These are phyloP conservation scores for Xylaria sp. DNA, from an alignment of 2,329 filamentous ascomycete genomes.

Conservation along the genomic window DNA sequence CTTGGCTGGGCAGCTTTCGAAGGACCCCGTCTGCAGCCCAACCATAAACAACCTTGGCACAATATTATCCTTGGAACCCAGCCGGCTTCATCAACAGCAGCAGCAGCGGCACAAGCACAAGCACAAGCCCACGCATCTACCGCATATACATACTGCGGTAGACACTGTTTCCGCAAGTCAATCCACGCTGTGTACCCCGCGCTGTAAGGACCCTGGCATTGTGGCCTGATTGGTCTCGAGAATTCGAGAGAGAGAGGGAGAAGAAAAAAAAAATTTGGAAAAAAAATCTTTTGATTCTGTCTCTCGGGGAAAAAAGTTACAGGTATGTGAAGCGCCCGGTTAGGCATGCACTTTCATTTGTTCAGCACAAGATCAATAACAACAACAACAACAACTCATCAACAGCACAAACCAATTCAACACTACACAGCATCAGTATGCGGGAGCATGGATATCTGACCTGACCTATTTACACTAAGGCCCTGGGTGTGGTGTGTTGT, in stretches of 20 bases:
- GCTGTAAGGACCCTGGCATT: conserved; percentile 50
- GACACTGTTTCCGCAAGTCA: conserved; percentile 16
- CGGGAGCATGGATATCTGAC: conserved; percentile 5
- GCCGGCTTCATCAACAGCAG: conserved; percentile 3
- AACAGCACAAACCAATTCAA: not conserved
- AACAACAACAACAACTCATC: not conserved
- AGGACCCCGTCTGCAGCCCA: conserved; percentile 49
- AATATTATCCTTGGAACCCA: conserved; percentile 23
- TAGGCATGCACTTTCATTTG: conserved; percentile 20
- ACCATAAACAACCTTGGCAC: conserved; percentile 39
- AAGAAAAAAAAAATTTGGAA: conserved; percentile 2
- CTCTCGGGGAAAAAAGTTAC: conserved; percentile 5
- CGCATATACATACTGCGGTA: not conserved
- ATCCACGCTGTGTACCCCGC: conserved; percentile 50
- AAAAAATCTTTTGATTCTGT: not conserved
- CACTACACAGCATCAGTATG: not conserved
- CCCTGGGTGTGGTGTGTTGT: not conserved
- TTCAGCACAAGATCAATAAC: not conserved
- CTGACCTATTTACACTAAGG: not conserved
- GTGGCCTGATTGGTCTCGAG: conserved; percentile 36
- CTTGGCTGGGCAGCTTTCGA: conserved; percentile 47
- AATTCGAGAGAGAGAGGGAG: conserved; percentile 26
- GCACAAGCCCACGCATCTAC: conserved; percentile 18
- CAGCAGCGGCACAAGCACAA: conserved; percentile 1
- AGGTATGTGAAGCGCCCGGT: conserved; percentile 21